phyloP scores from a whole-genome alignment of 768 basidiomycete species.

The Hemileccinum impolitum region DNA sequence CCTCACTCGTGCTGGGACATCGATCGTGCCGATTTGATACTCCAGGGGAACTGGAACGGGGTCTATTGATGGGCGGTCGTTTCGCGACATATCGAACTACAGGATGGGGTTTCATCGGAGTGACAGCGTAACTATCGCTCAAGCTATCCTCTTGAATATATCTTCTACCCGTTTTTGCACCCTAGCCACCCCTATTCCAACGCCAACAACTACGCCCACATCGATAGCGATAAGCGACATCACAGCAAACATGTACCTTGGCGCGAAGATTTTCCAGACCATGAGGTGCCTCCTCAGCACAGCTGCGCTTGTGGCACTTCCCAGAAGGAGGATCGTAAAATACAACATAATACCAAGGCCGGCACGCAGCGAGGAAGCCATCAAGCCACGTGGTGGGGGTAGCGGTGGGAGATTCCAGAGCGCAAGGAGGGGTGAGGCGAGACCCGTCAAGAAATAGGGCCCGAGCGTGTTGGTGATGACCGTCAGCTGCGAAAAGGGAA shows the following conservation, averaged over 20 bases:
- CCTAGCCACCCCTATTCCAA: conserved; percentile 21
- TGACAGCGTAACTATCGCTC: neutral
- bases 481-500: conserved; percentile 71
- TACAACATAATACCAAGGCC: conserved; percentile 68
- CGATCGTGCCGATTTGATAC: neutral
- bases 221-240: conserved; percentile 69
- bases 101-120: neutral
- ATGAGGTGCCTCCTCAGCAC: conserved; percentile 82
- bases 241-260: conserved; percentile 83
- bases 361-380: conserved; percentile 45
- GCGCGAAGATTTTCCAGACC: conserved; percentile 99
- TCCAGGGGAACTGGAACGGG: neutral
- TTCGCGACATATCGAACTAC: neutral
- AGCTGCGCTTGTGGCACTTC: conserved; percentile 70
- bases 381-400: conserved; percentile 26
- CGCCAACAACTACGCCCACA: conserved; percentile 38
- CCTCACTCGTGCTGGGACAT: neutral
- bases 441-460: conserved; percentile 59
- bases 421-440: conserved; percentile 68
- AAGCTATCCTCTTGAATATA: conserved; percentile 17
- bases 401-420: conserved; percentile 82
- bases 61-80: neutral
- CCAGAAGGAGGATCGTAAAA: conserved; percentile 59
- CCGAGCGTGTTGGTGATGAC: conserved; percentile 79
- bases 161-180: conserved; percentile 20